Conservation (phyloP, 2,329 filamentous ascomycete species). For the Phyllosticta capitalensis region DNA sequence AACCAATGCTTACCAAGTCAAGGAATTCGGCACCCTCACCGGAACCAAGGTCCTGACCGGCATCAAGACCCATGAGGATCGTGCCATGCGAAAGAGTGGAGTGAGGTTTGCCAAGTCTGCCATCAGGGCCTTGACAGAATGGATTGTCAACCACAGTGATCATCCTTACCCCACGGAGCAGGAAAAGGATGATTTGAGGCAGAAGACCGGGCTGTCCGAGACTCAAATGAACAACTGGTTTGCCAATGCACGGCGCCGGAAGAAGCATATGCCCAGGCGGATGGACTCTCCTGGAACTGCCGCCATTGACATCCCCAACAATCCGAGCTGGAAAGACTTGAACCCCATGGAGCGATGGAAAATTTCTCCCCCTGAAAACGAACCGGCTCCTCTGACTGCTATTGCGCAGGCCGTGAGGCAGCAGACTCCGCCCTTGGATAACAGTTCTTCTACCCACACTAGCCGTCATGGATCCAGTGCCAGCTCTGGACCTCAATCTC, state of each 20-base stretch:
- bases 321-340: slow-evolving; percentile 49
- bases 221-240: slow-evolving; percentile 88
- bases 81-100: slow-evolving; percentile 50
- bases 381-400: slow-evolving; percentile 54
- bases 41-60: slow-evolving; percentile 27
- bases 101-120: slow-evolving; percentile 73
- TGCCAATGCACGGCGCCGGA: slow-evolving; percentile 74
- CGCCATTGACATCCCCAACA: slow-evolving; percentile 65
- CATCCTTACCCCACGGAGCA: slow-evolving; percentile 85
- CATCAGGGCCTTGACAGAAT: slow-evolving; percentile 71
- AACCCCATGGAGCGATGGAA: slow-evolving; percentile 62
- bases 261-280: slow-evolving; percentile 62
- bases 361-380: slow-evolving; percentile 58
- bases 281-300: slow-evolving; percentile 58
- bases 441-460: slow-evolving; percentile 28
- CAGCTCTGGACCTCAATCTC: slow-evolving; percentile 39
- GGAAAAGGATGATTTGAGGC: slow-evolving; percentile 71
- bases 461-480: slow-evolving; percentile 41
- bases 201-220: slow-evolving; percentile 69
- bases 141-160: slow-evolving; percentile 68
- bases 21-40: slow-evolving; percentile 24
- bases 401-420: slow-evolving; percentile 51
- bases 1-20: background rate
- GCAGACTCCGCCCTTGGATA: slow-evolving; percentile 23
- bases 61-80: slow-evolving; percentile 22